A percentile compares a stretch with the other conserved stretches of the same genome.
These are phyloP conservation scores for Colletotrichum incanum DNA, from an alignment of 2,329 filamentous ascomycete genomes.

Conservation along the genomic window DNA sequence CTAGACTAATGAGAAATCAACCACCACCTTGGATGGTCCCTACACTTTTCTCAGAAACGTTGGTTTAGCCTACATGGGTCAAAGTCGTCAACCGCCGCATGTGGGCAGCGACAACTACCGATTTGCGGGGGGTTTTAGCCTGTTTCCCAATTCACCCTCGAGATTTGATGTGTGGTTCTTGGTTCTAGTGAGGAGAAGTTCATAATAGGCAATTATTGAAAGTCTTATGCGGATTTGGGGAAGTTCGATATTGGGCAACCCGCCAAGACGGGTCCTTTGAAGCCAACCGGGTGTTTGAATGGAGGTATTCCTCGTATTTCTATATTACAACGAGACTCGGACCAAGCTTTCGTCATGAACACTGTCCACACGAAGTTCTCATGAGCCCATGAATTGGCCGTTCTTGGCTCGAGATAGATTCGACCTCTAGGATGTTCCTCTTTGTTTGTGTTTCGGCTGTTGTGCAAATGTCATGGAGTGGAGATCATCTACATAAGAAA, in stretches of 20 bases:
- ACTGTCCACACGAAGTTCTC: no score
- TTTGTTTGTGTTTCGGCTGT: no score
- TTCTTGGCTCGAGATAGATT: no score
- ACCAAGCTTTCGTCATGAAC: neutral
- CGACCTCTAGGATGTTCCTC: no score
- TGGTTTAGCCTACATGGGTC: neutral
- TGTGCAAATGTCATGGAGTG: no score
- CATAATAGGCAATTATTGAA: neutral
- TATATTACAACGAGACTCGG: neutral
- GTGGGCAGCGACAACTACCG: neutral
- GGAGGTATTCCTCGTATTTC: neutral
- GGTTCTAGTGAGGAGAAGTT: neutral
- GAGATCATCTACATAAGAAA: no score
- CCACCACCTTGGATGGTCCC: neutral
- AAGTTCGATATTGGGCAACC: neutral
- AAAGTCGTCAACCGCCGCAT: neutral
- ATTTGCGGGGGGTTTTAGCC: slow-evolving; percentile 4
- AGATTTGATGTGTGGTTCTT: neutral
- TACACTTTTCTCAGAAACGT: neutral
- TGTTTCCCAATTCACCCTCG: neutral
- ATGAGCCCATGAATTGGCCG: no score
- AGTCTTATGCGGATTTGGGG: neutral
- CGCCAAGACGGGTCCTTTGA: neutral
- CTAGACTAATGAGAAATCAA: neutral
- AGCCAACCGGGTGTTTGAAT: neutral